Base-by-base conservation (phyloP, 768 basidiomycete species). In the Pisolithus albus region DNA sequence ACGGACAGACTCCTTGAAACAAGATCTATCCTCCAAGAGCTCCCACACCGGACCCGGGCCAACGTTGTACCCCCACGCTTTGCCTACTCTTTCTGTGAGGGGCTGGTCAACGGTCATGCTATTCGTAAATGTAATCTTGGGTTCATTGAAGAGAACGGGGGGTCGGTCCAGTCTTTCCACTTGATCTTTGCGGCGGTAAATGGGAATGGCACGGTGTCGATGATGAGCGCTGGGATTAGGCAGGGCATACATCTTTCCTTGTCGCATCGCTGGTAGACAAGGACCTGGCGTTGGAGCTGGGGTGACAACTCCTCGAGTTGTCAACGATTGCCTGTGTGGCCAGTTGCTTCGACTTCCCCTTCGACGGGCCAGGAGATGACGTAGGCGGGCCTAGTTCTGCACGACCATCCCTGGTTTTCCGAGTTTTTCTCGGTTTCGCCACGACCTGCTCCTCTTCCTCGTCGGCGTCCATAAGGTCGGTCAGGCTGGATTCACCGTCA, bases 11-110 rank as follows among this genome's bases (percentile, higher is more conserved):
- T 91, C 89, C 61, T 86, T 89, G 64, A 73, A 91, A 78, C 85
- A 92, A 1, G 77, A 80, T 46, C 87, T 68, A 56, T 92, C 90
- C 61, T 92, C 90, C 40, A 78, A 66, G 34, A 90, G 65, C 52
- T 90, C 84, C 88, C 88, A 92, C 6, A 88, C 59, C 1, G 88
- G 87, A 0, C 90, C 89, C 3, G 80, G 63, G 4, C 88, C 87
- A 13, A 86, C 78, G 56, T 86, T 88, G 59, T 78, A 81, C 0
- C 84, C 81, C 84, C 83, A 87, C 0, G 84, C 73, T 59, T 82
- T 87, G 58, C 75, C 82, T 8, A 86, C 53, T 41, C 84, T 74
- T 46, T 78, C 76, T 1, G 72, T 73, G 38, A 84, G 67, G 28
- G 69, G 70, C 1, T 68, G 52, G 47, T 70, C 70, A 45, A 77